A percentile compares a stretch with the other conserved stretches of the same genome.
Evolutionary conservation across 2,329 filamentous ascomycete genomes (phyloP).

Genomic region (Corinectria fuckeliana): DNA sequence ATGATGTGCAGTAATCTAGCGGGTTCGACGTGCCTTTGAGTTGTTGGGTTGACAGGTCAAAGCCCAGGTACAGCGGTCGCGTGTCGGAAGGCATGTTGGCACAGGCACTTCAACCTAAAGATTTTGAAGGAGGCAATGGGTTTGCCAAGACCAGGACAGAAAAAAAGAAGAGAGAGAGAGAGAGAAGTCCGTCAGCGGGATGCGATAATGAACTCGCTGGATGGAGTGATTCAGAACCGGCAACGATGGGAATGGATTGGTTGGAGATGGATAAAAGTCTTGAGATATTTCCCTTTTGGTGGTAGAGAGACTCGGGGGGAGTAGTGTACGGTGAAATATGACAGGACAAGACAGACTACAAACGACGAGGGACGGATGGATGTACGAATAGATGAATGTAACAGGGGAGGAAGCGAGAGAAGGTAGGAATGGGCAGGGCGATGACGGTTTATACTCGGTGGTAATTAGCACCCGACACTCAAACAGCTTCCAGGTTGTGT

Average conservation of each 20-base stretch:
- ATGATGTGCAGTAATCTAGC: neutral
- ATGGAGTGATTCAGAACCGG: too few relatives aligned
- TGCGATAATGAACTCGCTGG: neutral
- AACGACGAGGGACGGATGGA: neutral
- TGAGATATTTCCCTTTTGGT: neutral
- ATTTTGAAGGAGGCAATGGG: constrained; percentile 9
- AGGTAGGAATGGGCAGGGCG: constrained; percentile 1
- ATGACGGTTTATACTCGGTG: constrained; percentile 8
- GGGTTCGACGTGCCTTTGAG: constrained; percentile 73
- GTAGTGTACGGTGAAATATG: neutral
- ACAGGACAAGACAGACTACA: neutral
- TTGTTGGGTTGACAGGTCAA: constrained; percentile 96
- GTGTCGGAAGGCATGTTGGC: constrained; percentile 25
- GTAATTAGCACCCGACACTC: neutral
- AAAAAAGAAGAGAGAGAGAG: too few relatives aligned
- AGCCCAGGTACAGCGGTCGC: constrained; percentile 80
- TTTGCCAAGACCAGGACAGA: neutral
- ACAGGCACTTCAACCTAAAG: neutral
- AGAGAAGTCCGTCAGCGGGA: neutral
- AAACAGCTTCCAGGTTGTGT: too few relatives aligned
- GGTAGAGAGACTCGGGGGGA: neutral
- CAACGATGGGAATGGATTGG: neutral
- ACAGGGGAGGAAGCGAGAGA: constrained; percentile 16
- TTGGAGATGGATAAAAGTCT: neutral
- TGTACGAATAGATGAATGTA: constrained; percentile 9